A percentile compares a stretch with the other conserved stretches of the same genome.
Evolutionary conservation across 169 alveolate species (phyloP).

Genomic region (Toxoplasma gondii): DNA sequence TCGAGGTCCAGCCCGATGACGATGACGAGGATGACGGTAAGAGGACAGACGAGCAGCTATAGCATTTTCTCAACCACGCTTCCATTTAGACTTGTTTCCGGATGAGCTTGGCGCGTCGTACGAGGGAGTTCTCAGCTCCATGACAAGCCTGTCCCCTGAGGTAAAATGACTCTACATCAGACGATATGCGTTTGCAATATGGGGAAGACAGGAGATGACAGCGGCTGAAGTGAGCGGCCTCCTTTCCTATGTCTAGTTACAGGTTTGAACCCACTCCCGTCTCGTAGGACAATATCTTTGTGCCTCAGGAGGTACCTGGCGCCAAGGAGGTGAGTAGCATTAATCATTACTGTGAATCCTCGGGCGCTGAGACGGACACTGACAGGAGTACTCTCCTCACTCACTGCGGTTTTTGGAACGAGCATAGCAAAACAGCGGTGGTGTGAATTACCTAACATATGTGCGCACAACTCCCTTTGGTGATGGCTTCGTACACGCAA

Average conservation of each 20-base stretch:
- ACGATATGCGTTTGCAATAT: not conserved
- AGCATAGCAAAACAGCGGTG: not conserved
- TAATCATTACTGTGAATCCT: not conserved
- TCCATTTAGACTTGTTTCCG: not conserved
- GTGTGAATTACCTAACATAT: no score
- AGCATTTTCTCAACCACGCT: not conserved
- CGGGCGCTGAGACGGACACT: not conserved
- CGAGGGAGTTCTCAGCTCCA: constrained; percentile 12
- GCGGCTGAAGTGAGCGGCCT: constrained; percentile 33
- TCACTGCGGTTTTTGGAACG: constrained; percentile 8
- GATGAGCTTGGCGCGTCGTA: constrained; percentile 17
- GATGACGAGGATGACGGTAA: constrained; percentile 23
- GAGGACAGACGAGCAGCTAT: not conserved
- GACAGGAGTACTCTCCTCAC: constrained; percentile 19
- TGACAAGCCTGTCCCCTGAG: not conserved
- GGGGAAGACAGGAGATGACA: constrained; percentile 1
- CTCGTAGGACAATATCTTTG: constrained; percentile 19
- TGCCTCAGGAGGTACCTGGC: constrained; percentile 21
- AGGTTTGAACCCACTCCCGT: not conserved
- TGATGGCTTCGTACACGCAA: no score
- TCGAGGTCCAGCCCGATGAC: constrained; percentile 24
- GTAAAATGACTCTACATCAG: not conserved
- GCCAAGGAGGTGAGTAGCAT: not conserved
- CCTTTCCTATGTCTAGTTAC: not conserved
- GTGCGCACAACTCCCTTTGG: no score